Evolutionary conservation across 2,329 filamentous ascomycete genomes (phyloP), one percentile per base, ranked within the genome.

Genomic region (Epichloe hybrida): DNA sequence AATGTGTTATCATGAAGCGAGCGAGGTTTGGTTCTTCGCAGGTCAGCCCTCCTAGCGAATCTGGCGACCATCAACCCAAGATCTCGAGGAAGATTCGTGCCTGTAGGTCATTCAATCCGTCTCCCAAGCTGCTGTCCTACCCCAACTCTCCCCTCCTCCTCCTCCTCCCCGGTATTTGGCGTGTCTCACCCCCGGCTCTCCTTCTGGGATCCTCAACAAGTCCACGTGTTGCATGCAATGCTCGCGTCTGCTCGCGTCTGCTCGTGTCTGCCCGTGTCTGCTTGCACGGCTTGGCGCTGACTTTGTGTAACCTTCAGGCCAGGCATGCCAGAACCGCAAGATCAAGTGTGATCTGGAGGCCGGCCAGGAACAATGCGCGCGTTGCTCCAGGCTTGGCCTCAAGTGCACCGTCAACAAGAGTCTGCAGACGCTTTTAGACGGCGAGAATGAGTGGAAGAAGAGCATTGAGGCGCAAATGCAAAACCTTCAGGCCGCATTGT

Each of bases 371-470:
- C 69, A 66, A 51, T 78, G 75, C 59, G 67, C 67, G 8, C 69
- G 76, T 56, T 78, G 75, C 56, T 59, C 66, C 35, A 71, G 72
- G 40, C 70, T 72, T 27, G 71, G 72, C 9, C 65, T 77, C 40
- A 70, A 72, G 53, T 78, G 75, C 56, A 65, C 75, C 8, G 71
- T 77, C 36, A 77, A 78, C 57, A 74, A 76, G 59, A 77, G 74
- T 57, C 69, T 76, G 20, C 75, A 78, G 58, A 75, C 73, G 50
- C 71, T 78, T 42, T 67, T 77, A 17, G 73, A 77, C 45, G 73
- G 75, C 48, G 75, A 76, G 62, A 69, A 72, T 55, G 65, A 71
- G 69, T 76, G 64, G 65, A 63, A 62, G 53, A 55, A 50, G 35
- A 55, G 54, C 41, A 63, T 64, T 52, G 62, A 64, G 45, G 50